Evolutionary conservation across 352 stramenopile genomes (phyloP).

Genomic region (Blastocystis sp.): DNA sequence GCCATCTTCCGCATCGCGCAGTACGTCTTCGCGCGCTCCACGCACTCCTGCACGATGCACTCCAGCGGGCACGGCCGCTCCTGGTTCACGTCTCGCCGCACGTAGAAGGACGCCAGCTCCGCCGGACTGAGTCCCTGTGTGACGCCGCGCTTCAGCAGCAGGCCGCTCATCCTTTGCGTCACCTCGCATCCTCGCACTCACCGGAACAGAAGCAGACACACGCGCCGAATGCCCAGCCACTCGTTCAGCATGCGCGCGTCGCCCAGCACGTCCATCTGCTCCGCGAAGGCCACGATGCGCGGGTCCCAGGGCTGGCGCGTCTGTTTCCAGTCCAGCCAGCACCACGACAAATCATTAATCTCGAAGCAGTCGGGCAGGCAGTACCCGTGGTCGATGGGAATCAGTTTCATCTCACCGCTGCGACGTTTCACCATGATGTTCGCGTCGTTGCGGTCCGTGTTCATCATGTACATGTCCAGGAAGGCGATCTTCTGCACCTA

Average conservation of each 20-base stretch:
- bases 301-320: conserved; percentile 78
- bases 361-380: conserved; percentile 89
- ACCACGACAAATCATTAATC: conserved; percentile 96
- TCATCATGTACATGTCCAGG: conserved; percentile 94
- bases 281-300: conserved; percentile 73
- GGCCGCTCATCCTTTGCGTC: conserved; percentile 6
- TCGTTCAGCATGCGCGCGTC: conserved; percentile 76
- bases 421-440: conserved; percentile 91
- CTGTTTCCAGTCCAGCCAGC: conserved; percentile 95
- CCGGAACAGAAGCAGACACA: conserved; percentile 78
- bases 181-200: neutral
- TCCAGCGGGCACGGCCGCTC: conserved; percentile 25
- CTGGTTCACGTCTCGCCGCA: neutral
- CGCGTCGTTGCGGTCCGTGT: conserved; percentile 92
- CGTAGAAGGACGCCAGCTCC: conserved; percentile 27
- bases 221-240: conserved; percentile 76
- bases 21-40: conserved; percentile 16
- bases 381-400: conserved; percentile 99
- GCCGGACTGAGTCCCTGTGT: neutral
- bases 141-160: conserved; percentile 44
- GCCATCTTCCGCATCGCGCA: neutral
- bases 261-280: conserved; percentile 76
- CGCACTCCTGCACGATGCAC: conserved; percentile 45
- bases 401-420: conserved; percentile 74
- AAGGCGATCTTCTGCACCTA: conserved; percentile 97